Base-by-base conservation (phyloP, 345 rosid species). In the Gynandropsis gynandra region DNA sequence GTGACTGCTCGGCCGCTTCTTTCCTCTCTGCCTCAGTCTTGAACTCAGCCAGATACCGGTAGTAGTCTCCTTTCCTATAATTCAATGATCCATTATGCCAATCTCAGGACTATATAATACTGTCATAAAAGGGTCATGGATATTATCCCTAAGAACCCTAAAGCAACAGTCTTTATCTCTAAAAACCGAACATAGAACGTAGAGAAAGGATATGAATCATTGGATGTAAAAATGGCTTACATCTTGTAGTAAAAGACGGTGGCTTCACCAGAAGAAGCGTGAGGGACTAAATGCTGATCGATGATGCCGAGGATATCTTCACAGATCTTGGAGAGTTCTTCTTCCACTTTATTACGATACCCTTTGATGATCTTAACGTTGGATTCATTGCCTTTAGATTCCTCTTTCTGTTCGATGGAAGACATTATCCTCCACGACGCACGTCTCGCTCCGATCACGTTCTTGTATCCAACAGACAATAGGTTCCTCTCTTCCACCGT, bases 341-440 rank as follows among this genome's bases (percentile, higher is more conserved):
- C 82, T 67, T 84, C 94, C 9, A 84, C 94, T 75, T 79, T 79
- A 38, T 74, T 78, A 65, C 86, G 77, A 58, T 84, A 81, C 12
- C 67, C 74, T 54, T 74, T 78, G 39, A 85, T 80, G 49, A 79
- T 57, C 56, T 85, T 79, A 24, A 79, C 95, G 51, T 85, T 77
- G 40, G 76, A 64, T 18, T 85, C 86, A 43, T 79, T 81, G 24
- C 89, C 89, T 50, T 80, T 80, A 1, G 83, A 70, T 63, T 83
- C 93, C 60, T 83, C 93, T 71, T 78, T 84, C 66, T 84, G 93
- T 68, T 78, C 97, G 18, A 90, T 90, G 0, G 98, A 90, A 37
- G 98, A 86, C 98, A 90, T 87, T 35, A 90, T 90, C 39, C 97
- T 76, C 97, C 97, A 89, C 0, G 97, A 89, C 36, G 97, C 97